phyloP scores from a whole-genome alignment of 2,329 filamentous ascomycete species.

The Cylindrodendrum hubeiense region DNA sequence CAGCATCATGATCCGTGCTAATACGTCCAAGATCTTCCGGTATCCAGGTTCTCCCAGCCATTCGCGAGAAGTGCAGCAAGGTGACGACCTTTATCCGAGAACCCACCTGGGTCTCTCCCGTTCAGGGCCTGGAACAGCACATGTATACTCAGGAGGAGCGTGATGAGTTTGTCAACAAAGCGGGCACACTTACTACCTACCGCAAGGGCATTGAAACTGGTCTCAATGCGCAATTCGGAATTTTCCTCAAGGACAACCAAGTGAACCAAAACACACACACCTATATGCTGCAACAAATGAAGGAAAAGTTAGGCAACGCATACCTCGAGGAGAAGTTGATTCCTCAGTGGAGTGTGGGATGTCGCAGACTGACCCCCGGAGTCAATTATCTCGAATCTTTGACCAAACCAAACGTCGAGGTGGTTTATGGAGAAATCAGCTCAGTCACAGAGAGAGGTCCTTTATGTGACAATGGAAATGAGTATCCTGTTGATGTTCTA shows the following conservation, averaged over 20 bases:
- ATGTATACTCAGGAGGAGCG: constrained; percentile 55
- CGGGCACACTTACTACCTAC: constrained; percentile 53
- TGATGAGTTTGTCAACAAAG: constrained; percentile 55
- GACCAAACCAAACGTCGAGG: constrained; percentile 59
- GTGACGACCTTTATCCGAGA: constrained; percentile 64
- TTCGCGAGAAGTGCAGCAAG: constrained; percentile 54
- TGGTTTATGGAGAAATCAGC: constrained; percentile 55
- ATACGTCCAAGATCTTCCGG: constrained; percentile 49
- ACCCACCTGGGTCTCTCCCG: constrained; percentile 63
- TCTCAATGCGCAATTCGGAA: constrained; percentile 60
- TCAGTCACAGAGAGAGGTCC: constrained; percentile 58
- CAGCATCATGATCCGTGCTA: neutral
- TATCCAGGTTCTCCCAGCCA: constrained; percentile 61
- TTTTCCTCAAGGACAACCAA: constrained; percentile 57
- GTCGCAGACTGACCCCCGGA: constrained; percentile 63
- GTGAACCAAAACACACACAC: constrained; percentile 54
- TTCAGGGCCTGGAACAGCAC: constrained; percentile 56
- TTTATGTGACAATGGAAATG: constrained; percentile 60
- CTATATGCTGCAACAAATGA: constrained; percentile 56
- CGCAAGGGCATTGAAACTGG: constrained; percentile 59
- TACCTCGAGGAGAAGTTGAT: constrained; percentile 64
- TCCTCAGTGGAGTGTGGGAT: constrained; percentile 62
- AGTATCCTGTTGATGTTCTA: constrained; percentile 66
- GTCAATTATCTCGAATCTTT: constrained; percentile 62
- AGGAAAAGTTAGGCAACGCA: constrained; percentile 55